Conservation (phyloP, 2,329 filamentous ascomycete genomes). For the Aspergillus sojae region DNA sequence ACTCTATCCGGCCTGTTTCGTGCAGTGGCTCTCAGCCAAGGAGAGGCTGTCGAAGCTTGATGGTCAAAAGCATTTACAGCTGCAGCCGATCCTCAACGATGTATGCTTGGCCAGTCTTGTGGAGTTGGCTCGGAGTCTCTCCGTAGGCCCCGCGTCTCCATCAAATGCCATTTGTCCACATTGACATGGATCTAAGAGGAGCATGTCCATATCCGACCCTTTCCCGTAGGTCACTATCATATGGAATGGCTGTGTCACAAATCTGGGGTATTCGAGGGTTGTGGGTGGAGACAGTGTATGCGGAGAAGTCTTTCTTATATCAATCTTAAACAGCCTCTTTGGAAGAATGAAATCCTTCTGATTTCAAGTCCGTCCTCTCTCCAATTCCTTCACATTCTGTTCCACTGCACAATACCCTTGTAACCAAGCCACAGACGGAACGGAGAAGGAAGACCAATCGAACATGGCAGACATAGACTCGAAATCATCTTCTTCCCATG, state of each 20-base stretch:
- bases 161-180: neutral
- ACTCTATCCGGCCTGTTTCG: neutral
- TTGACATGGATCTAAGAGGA: neutral
- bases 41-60: conserved; percentile 1
- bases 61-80: neutral
- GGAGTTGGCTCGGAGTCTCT: neutral
- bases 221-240: no score
- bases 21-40: neutral
- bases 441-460: neutral
- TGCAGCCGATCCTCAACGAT: neutral
- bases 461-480: conserved; percentile 10
- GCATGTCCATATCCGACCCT: no score
- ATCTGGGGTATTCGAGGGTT: neutral
- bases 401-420: neutral
- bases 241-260: neutral
- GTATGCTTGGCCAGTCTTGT: neutral
- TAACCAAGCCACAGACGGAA: neutral
- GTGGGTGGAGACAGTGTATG: neutral
- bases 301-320: neutral
- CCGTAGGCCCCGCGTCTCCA: neutral
- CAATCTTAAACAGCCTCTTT: neutral
- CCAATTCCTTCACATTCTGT: neutral
- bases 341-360: no score
- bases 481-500: conserved; percentile 13
- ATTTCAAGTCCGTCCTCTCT: no score